Conservation (phyloP, 2,329 filamentous ascomycete species). For the Didymella exigua region DNA sequence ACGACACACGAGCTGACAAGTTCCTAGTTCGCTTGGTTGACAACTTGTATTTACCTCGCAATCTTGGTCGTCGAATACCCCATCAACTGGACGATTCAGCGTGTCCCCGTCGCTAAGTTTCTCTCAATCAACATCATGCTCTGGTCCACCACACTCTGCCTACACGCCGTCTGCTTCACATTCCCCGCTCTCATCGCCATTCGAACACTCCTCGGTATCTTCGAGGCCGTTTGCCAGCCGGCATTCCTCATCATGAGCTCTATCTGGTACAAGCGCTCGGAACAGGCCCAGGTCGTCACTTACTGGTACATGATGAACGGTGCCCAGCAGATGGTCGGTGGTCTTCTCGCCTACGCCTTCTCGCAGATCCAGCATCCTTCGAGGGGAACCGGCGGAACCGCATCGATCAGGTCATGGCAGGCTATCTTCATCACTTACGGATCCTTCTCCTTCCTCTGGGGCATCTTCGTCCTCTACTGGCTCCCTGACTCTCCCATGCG, state of each 20-base stretch:
- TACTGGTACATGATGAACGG: slow-evolving; percentile 82
- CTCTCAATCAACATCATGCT: slow-evolving; percentile 67
- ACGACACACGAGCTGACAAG: background rate
- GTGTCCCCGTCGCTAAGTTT: slow-evolving; percentile 71
- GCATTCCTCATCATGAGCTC: slow-evolving; percentile 69
- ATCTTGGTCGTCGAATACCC: slow-evolving; percentile 75
- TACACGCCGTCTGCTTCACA: slow-evolving; percentile 65
- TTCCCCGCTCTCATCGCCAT: slow-evolving; percentile 66
- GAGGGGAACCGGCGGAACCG: slow-evolving; percentile 34
- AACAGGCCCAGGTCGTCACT: slow-evolving; percentile 69
- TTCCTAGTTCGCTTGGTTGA: slow-evolving; percentile 70
- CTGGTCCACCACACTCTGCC: slow-evolving; percentile 67
- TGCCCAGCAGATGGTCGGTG: slow-evolving; percentile 73
- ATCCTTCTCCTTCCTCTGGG: slow-evolving; percentile 66
- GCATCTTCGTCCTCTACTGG: slow-evolving; percentile 58
- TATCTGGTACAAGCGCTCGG: slow-evolving; percentile 74
- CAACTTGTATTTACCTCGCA: slow-evolving; percentile 75
- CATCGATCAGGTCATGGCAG: slow-evolving; percentile 68
- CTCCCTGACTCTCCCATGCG: slow-evolving; percentile 69
- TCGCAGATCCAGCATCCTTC: slow-evolving; percentile 30
- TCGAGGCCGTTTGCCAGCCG: slow-evolving; percentile 73
- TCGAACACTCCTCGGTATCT: slow-evolving; percentile 71
- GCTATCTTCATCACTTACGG: slow-evolving; percentile 71
- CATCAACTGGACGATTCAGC: slow-evolving; percentile 68
- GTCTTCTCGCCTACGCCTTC: slow-evolving; percentile 65